Percentiles rank a stretch among this genome's conserved stretches.
These are phyloP conservation scores for Skeletonema potamos DNA, from an alignment of 108 stramenopile species.

Conservation along the genomic window DNA sequence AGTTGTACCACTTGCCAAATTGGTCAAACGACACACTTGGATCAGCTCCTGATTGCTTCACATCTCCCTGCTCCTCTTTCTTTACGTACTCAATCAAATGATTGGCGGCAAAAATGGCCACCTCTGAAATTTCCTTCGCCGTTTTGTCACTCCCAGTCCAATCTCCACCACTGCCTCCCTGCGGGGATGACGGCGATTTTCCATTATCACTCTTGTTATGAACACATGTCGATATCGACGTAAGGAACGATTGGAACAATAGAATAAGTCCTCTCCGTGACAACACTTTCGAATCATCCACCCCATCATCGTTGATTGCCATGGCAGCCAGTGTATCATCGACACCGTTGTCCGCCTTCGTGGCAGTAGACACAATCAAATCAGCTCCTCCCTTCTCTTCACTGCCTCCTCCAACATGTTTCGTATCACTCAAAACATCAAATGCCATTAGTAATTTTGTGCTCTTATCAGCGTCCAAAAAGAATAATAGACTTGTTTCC, in stretches of 20 bases:
- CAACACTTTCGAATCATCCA: constrained; percentile 20
- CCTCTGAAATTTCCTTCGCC: constrained; percentile 69
- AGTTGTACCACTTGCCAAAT: constrained; percentile 83
- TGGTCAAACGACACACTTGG: constrained; percentile 51
- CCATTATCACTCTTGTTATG: constrained; percentile 22
- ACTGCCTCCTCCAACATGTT: not conserved
- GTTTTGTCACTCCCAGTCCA: constrained; percentile 47
- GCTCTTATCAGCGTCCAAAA: constrained; percentile 63
- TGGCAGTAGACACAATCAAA: not conserved
- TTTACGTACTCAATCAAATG: constrained; percentile 54
- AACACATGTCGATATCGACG: constrained; percentile 67
- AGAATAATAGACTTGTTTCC: constrained; percentile 59
- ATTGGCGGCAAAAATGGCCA: constrained; percentile 72
- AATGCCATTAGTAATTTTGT: constrained; percentile 62
- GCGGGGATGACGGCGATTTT: not conserved
- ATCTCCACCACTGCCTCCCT: constrained; percentile 19
- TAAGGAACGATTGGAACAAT: constrained; percentile 70
- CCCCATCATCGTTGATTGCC: constrained; percentile 35
- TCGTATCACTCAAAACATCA: constrained; percentile 29
- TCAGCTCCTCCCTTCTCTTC: constrained; percentile 8
- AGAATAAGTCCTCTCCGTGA: constrained; percentile 36
- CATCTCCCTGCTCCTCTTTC: constrained; percentile 15
- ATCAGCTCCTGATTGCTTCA: not conserved
- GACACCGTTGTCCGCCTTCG: constrained; percentile 14
- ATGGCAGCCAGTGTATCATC: constrained; percentile 32